Evolutionary conservation across 148 eudicot species (phyloP), one percentile per base, ranked within the genome.

Genomic region (Drosera capensis): DNA sequence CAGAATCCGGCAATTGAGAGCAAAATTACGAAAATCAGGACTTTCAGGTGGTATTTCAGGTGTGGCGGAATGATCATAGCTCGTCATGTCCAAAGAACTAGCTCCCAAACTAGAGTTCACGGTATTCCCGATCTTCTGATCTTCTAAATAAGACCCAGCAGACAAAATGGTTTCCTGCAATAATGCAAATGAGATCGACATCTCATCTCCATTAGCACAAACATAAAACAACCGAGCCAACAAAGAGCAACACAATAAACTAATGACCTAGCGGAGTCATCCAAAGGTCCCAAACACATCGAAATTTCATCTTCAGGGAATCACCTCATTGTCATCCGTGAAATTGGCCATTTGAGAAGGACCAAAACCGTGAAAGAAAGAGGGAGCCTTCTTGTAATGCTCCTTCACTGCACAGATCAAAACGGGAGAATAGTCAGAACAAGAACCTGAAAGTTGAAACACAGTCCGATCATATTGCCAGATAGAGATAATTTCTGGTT

Each of bases 281-380:
- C n/a, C n/a, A n/a, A n/a, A n/a, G n/a, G n/a, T n/a, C n/a, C n/a
- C n/a, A n/a, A n/a, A n/a, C n/a, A n/a, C n/a, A n/a, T n/a, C n/a
- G n/a, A 41, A 12, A 20, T 40, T 24, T 18, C 24, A 26, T 22
- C 48, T n/a, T 12, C 25, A 20, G 18, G 12, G 23, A 17, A 23
- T 8, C 26, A 82, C 96, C 94, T 77, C 86, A 60, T 70, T 86
- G 65, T 86, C 82, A 54, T 72, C 82, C 12, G 80, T 82, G 77
- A 87, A 74, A 90, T 77, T 68, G 57, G 79, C 88, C 86, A 87
- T 68, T 58, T 87, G 82, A 29, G 80, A 59, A 36, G 94, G 86
- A 53, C 48, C 20, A 43, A 87, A 83, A 50, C 94, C 96, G 54
- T 87, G 79, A 12, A 87, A 74, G 68, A 54, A 65, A 55, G 77